Percentiles rank a stretch among this genome's conserved stretches.
phyloP scores from a whole-genome alignment of 306 rosid genomes.

The Corylus americana region DNA sequence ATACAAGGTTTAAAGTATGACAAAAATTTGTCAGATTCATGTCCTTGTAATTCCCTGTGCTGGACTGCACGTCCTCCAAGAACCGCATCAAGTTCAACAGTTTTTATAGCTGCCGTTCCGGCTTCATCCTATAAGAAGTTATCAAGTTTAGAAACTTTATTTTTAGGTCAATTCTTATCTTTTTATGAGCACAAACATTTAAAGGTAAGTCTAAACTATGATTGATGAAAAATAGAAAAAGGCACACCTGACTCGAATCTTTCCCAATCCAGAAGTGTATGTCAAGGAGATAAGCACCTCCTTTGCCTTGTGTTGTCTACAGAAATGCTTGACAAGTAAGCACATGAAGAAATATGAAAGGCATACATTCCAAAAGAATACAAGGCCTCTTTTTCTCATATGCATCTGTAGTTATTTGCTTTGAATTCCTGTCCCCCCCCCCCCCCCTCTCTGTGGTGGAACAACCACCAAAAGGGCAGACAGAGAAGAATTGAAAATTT shows the following conservation, averaged over 20 bases:
- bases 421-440: background rate
- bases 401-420: background rate
- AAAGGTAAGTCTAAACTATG: conserved; percentile 8
- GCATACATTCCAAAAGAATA: background rate
- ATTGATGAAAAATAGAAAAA: conserved; percentile 29
- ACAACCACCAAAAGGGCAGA: background rate
- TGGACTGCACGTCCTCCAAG: conserved; percentile 99
- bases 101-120: conserved; percentile 95
- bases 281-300: conserved; percentile 76
- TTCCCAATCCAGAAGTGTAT: conserved; percentile 99
- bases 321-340: conserved; percentile 26
- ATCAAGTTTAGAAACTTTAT: conserved; percentile 11
- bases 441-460: background rate
- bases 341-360: background rate
- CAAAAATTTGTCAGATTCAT: conserved; percentile 96
- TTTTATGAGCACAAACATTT: background rate
- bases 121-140: conserved; percentile 79
- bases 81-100: conserved; percentile 87
- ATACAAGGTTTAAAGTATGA: conserved; percentile 97
- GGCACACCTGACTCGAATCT: conserved; percentile 91
- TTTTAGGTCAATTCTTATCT: conserved; percentile 21
- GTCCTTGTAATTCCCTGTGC: conserved; percentile 92
- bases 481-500: background rate
- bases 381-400: background rate
- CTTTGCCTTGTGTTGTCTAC: conserved; percentile 92